These are phyloP conservation scores for Yarrowia keelungensis DNA, from an alignment of 805 yeast species.

Conservation along the genomic window DNA sequence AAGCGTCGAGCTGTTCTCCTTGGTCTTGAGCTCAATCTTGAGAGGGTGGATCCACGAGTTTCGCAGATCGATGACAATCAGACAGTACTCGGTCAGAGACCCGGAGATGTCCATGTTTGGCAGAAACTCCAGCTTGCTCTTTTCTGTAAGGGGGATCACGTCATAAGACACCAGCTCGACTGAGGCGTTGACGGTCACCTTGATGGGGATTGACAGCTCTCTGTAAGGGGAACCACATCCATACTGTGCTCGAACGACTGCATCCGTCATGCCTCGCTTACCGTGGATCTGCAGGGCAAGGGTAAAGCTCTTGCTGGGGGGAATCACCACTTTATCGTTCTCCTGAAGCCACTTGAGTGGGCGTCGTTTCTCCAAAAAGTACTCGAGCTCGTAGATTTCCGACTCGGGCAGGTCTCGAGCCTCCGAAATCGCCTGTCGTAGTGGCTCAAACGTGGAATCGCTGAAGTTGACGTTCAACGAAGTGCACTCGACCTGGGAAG, in stretches of 20 bases:
- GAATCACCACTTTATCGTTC: slow-evolving; percentile 39
- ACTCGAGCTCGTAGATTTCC: slow-evolving; percentile 79
- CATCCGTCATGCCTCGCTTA: slow-evolving; percentile 73
- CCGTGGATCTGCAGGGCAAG: slow-evolving; percentile 69
- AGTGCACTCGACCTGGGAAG: slow-evolving; percentile 63
- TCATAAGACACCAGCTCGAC: slow-evolving; percentile 80
- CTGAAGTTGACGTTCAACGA: slow-evolving; percentile 66
- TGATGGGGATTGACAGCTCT: slow-evolving; percentile 69
- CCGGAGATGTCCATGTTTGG: neutral
- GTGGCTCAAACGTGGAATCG: slow-evolving; percentile 75
- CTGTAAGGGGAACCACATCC: slow-evolving; percentile 58
- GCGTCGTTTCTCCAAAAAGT: slow-evolving; percentile 62
- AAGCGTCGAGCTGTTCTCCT: slow-evolving; percentile 40
- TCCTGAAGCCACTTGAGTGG: slow-evolving; percentile 57
- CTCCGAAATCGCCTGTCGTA: slow-evolving; percentile 60
- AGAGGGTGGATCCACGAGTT: slow-evolving; percentile 74
- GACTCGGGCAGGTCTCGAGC: slow-evolving; percentile 58
- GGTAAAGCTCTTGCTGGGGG: slow-evolving; percentile 53
- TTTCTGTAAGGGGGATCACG: slow-evolving; percentile 55
- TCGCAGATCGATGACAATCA: slow-evolving; percentile 75
- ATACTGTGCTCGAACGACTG: slow-evolving; percentile 70
- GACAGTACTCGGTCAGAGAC: slow-evolving; percentile 55
- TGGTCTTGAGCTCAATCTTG: slow-evolving; percentile 47
- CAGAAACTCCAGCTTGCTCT: slow-evolving; percentile 16
- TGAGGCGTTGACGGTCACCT: slow-evolving; percentile 73